These are phyloP conservation scores for Candida ascalaphidarum DNA, from an alignment of 805 yeast genomes.

Conservation along the genomic window DNA sequence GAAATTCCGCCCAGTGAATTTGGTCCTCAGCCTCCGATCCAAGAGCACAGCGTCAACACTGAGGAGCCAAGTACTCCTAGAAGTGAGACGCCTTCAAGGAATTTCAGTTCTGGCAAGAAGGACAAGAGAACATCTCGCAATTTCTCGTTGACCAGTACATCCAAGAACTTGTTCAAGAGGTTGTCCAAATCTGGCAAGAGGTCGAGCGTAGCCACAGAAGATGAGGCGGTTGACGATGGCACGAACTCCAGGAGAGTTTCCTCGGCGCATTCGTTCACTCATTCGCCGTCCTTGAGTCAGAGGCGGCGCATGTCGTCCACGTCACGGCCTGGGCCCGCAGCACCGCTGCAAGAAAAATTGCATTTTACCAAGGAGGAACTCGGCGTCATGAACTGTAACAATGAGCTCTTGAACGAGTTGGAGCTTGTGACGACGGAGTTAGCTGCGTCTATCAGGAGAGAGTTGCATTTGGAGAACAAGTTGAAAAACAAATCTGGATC, in stretches of 20 bases:
- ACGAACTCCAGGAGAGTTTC: too few relatives aligned
- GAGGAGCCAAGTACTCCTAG: too few relatives aligned
- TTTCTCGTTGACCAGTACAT: slow-evolving; percentile 17
- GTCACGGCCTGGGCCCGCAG: background rate
- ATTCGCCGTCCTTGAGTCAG: too few relatives aligned
- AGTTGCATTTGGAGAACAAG: slow-evolving; percentile 48
- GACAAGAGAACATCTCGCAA: slow-evolving; percentile 13
- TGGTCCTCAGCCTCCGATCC: too few relatives aligned
- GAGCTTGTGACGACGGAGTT: slow-evolving; percentile 64
- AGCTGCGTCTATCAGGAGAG: slow-evolving; percentile 65
- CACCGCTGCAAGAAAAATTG: slow-evolving; percentile 6
- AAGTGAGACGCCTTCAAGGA: too few relatives aligned
- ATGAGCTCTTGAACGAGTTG: slow-evolving; percentile 51
- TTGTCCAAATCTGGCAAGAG: slow-evolving; percentile 21
- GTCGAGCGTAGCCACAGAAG: slow-evolving; percentile 1
- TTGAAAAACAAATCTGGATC: slow-evolving; percentile 12
- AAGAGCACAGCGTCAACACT: too few relatives aligned
- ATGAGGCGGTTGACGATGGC: too few relatives aligned
- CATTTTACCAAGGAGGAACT: slow-evolving; percentile 52
- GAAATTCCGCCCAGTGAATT: background rate
- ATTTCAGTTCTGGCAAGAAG: slow-evolving; percentile 3
- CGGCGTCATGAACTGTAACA: slow-evolving; percentile 52
- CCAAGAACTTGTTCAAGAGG: slow-evolving; percentile 24
- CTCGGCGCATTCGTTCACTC: too few relatives aligned
- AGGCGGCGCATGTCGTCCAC: slow-evolving; percentile 1